Percentiles rank a stretch among this genome's conserved stretches.
phyloP scores from a whole-genome alignment of 2,329 filamentous ascomycete species.

The Aspergillus sp. region DNA sequence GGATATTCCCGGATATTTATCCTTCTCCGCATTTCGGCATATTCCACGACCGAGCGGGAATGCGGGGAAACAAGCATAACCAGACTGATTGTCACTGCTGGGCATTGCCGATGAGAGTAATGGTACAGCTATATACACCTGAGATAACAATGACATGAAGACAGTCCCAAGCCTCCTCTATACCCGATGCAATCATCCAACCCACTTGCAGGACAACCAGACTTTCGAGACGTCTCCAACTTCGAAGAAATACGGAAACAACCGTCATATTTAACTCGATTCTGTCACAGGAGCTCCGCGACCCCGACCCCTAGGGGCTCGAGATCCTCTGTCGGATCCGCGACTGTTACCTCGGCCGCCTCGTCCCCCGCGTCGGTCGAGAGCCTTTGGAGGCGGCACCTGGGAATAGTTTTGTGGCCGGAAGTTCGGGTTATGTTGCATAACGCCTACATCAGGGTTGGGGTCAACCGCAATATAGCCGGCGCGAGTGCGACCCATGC shows the following conservation, averaged over 20 bases:
- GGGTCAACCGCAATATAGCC: conserved; percentile 47
- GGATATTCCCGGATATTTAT: conserved; percentile 9
- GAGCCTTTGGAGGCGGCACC: conserved; percentile 48
- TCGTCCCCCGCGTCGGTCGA: conserved; percentile 39
- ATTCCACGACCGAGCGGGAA: not conserved
- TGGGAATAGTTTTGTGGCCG: conserved; percentile 53
- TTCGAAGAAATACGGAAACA: not conserved
- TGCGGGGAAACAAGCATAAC: not conserved
- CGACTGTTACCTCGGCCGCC: conserved; percentile 30
- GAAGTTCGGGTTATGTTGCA: conserved; percentile 57
- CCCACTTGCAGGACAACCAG: not conserved
- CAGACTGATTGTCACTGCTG: not conserved
- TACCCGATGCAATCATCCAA: not conserved
- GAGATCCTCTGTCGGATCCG: conserved; percentile 29
- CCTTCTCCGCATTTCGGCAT: conserved; percentile 5
- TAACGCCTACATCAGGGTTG: conserved; percentile 53
- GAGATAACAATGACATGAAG: not conserved
- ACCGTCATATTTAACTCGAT: not conserved
- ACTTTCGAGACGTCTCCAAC: not conserved
- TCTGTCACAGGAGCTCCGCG: conserved; percentile 19
- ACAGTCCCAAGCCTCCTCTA: not conserved
- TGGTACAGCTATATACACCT: not conserved
- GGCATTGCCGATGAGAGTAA: not conserved
- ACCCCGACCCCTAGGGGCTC: conserved; percentile 30
- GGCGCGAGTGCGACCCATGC: conserved; percentile 27